Percentiles rank a stretch among this genome's conserved stretches.
phyloP scores from a whole-genome alignment of 768 basidiomycete species.

The Suillus tomentosus region DNA sequence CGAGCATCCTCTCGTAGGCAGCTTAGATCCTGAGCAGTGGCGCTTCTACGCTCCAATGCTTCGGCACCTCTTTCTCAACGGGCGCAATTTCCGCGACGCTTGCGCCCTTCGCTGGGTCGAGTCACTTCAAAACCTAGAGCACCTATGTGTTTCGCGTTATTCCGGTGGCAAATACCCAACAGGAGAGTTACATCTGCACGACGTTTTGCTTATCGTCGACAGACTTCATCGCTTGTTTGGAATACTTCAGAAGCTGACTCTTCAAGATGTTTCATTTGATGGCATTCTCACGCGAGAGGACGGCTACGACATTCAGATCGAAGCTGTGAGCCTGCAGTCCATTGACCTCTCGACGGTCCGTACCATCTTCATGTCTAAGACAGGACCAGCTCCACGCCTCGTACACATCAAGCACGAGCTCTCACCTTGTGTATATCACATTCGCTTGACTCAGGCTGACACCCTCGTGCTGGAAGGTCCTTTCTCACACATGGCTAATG shows the following conservation, averaged over 20 bases:
- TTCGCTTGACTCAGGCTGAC: constrained; percentile 2
- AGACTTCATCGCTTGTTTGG: background rate
- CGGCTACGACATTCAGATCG: constrained; percentile 14
- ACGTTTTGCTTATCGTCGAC: constrained; percentile 1
- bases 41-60: constrained; percentile 9
- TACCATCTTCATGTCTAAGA: constrained; percentile 55
- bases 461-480: constrained; percentile 5
- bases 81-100: constrained; percentile 11
- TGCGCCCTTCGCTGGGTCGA: constrained; percentile 4
- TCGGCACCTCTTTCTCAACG: constrained; percentile 11
- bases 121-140: background rate
- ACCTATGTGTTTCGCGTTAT: constrained; percentile 1
- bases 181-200: constrained; percentile 7
- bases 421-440: background rate
- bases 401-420: constrained; percentile 3
- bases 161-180: background rate
- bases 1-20: constrained; percentile 5
- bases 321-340: constrained; percentile 8
- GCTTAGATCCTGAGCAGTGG: constrained; percentile 4
- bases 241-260: constrained; percentile 1
- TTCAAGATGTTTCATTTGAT: constrained; percentile 5
- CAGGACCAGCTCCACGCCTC: constrained; percentile 47
- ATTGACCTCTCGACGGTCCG: constrained; percentile 20
- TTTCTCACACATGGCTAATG: background rate
- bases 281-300: background rate